Evolutionary conservation across 2,329 filamentous ascomycete species (phyloP), one percentile per base, ranked within the genome.

Genomic region (Canariomyces notabilis): DNA sequence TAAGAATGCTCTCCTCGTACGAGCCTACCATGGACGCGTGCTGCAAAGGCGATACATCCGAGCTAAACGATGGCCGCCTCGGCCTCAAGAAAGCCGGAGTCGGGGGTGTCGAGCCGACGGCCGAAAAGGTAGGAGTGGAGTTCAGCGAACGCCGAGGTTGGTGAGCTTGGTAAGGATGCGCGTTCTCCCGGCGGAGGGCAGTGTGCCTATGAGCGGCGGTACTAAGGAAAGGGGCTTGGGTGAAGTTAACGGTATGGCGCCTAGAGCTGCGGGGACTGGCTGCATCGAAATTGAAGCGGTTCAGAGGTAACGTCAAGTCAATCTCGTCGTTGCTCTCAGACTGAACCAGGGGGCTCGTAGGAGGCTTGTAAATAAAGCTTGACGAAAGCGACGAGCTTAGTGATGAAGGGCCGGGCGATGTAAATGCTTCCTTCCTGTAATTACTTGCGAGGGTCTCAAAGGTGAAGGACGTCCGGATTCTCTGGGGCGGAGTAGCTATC

Each of bases 11-110:
- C 67, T 98, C 93, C 66, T 98, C 93, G 57, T 96, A 98, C 2
- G 91, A 96, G 2, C 93, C 93, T 2, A 97, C 91, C 86, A 98
- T 94, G 3, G 90, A 90, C 7, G 91, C 90, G 65, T 94, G 89
- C 46, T 91, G 87, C 21, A 93, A 71, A 4, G 88, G 84, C 2
- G 88, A 89, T 2, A 74, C 70, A 37, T 95, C 90, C 0, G 84
- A 82, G 14, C 79, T 76, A 37, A 87, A 72, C 0, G 90, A 96
- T 0, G 84, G 82, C 7, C 79, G 72, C 35, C 89, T 76, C 2
- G 80, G 71, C 3, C 76, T 73, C 7, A 76, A 59, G 36, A 75
- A 66, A 1, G 68, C 67, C 1, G 77, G 72, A 5, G 74, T 74
- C 41, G 77, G 73, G 14, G 79, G 72, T 18, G 72, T 71, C 22